Base-by-base conservation (phyloP, 768 basidiomycete species). In the Russula olivacea region DNA sequence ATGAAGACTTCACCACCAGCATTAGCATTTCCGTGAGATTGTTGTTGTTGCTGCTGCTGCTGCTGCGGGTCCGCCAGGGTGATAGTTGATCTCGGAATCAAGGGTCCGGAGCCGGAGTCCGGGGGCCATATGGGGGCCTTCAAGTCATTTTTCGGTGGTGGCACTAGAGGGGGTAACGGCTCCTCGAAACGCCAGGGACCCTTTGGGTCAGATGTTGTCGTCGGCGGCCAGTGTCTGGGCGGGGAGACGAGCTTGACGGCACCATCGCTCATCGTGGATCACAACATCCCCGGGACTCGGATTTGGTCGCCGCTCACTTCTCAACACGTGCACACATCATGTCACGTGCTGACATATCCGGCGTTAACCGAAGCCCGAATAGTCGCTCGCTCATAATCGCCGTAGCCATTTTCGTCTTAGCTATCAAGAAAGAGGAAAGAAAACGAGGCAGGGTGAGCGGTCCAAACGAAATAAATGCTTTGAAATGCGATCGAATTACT, bases 401-500 rank as follows among this genome's bases (percentile, higher is more conserved):
- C 48, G 48, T 49, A 11, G 15, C 48, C 48, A 28, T 25, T 49
- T 28, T 25, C 48, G 48, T 49, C 12, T 12, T 48, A 48, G 47
- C 21, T 28, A 28, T 47, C 34, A 47, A 17, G 10, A 25, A 21
- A 55, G 23, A 47, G 8, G 11, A 30, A 58, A n/a, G n/a, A n/a
- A 36, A 49, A 58, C 47, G 57, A 58, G 57, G 57, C 57, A 47
- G 14, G 56, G 30, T 30, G 12, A 30, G 41, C 30, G 28, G 55
- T 55, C 38, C 41, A 43, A n/a, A 40, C 53, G 19, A 11, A 17
- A n/a, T 15, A 7, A 30, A 25, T 52, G 47, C 14, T 58, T 58
- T 58, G 56, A 58, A 58, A 58, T 58, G 14, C 34, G 57, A 58
- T 58, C 57, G 34, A 48, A 58, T 48, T 49, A 57, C 55, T 47